A percentile compares a stretch with the other conserved stretches of the same genome.
Evolutionary conservation across 306 rosid species (phyloP).

Genomic region (Pterocarpus macrocarpus): DNA sequence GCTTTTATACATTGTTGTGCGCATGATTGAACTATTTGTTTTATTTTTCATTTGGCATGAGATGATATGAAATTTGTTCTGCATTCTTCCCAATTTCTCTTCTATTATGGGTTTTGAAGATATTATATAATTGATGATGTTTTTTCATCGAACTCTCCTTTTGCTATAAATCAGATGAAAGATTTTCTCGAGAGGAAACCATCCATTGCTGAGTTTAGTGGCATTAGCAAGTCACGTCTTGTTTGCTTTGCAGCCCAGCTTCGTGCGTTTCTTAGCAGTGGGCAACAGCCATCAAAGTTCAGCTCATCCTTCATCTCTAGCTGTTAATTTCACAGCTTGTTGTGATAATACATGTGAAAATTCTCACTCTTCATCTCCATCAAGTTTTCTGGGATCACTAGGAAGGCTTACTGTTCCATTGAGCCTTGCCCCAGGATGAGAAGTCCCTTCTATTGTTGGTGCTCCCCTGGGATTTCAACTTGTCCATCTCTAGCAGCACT

Average conservation of each 20-base stretch:
- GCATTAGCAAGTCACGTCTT: constrained; percentile 88
- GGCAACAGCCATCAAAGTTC: constrained; percentile 62
- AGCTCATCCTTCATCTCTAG: constrained; percentile 36
- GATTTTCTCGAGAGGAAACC: constrained; percentile 84
- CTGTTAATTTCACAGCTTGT: constrained; percentile 40
- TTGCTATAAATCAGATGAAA: constrained; percentile 64
- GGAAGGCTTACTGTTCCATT: constrained; percentile 63
- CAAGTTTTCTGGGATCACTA: constrained; percentile 67
- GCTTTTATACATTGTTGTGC: background rate
- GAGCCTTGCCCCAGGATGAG: constrained; percentile 54
- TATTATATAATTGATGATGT: background rate
- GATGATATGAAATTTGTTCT: background rate
- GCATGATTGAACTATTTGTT: background rate
- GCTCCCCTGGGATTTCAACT: constrained; percentile 70
- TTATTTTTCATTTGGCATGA: background rate
- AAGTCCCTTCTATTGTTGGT: constrained; percentile 80
- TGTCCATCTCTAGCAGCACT: constrained; percentile 60
- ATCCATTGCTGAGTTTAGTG: constrained; percentile 86
- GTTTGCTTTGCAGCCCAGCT: constrained; percentile 93
- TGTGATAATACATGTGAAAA: constrained; percentile 50
- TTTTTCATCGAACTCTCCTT: constrained; percentile 18
- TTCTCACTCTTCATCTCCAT: constrained; percentile 53
- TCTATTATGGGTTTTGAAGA: constrained; percentile 3
- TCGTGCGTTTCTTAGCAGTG: constrained; percentile 83
- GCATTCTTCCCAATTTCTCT: constrained; percentile 21